Conservation (phyloP, 2,329 filamentous ascomycete genomes). For the Aspergillus sp. region DNA sequence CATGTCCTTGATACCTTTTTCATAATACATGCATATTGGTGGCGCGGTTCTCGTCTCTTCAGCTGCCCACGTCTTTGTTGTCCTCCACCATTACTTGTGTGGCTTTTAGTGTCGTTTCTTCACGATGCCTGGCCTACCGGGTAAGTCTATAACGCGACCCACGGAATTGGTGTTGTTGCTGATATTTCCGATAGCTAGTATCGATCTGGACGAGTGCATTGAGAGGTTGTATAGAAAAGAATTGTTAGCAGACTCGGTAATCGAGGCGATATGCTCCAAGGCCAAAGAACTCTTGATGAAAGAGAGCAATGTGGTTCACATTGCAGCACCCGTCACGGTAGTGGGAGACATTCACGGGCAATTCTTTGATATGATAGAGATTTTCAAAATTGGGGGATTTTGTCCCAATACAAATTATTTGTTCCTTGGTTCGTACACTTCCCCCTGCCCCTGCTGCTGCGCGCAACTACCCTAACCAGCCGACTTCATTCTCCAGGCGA, state of each 20-base stretch:
- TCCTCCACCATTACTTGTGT: slow-evolving; percentile 10
- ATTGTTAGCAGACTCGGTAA: slow-evolving; percentile 92
- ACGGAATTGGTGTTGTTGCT: slow-evolving; percentile 6
- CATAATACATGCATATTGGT: not conserved
- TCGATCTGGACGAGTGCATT: slow-evolving; percentile 99
- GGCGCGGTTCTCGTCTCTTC: not conserved
- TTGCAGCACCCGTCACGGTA: slow-evolving; percentile 90
- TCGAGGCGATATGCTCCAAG: slow-evolving; percentile 99
- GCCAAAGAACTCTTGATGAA: slow-evolving; percentile 99
- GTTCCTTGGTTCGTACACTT: slow-evolving; percentile 71
- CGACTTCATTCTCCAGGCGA: slow-evolving; percentile 62
- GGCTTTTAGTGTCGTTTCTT: slow-evolving; percentile 5
- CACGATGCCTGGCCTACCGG: slow-evolving; percentile 47
- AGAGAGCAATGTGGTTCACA: slow-evolving; percentile 99
- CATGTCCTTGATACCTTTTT: slow-evolving; percentile 6
- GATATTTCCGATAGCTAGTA: slow-evolving; percentile 65
- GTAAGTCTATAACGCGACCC: slow-evolving; percentile 29
- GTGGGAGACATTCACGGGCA: slow-evolving; percentile 98
- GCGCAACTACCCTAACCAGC: slow-evolving; percentile 7
- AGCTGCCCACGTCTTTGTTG: not conserved
- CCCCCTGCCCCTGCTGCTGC: not conserved
- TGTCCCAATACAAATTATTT: slow-evolving; percentile 98
- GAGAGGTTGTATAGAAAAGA: slow-evolving; percentile 95
- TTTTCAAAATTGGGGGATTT: slow-evolving; percentile 96
- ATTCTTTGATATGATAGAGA: slow-evolving; percentile 98